A percentile compares a stretch with the other conserved stretches of the same genome.
Conservation (phyloP, 73 alveolate species). For the Paramecium biaurelia region DNA sequence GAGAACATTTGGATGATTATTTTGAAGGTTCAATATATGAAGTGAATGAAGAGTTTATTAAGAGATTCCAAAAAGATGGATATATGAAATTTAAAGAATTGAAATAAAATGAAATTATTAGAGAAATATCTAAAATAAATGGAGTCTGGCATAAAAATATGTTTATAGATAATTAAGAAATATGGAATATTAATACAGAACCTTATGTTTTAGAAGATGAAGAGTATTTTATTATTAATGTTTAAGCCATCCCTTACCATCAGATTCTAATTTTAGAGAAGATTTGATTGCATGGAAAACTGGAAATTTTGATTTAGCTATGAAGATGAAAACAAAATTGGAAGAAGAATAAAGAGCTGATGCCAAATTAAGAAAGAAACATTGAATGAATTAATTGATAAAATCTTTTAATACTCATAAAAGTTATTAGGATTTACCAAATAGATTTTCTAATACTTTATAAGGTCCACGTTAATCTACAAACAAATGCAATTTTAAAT, state of each 20-base stretch:
- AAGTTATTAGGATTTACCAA: conserved; percentile 5
- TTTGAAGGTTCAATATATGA: conserved; percentile 3
- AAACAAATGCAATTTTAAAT: conserved; percentile 18
- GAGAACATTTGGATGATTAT: conserved; percentile 41
- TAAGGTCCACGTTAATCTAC: conserved; percentile 37
- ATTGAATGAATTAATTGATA: neutral
- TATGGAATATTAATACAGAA: conserved; percentile 28
- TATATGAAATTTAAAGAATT: conserved; percentile 3
- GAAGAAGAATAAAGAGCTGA: conserved; percentile 53
- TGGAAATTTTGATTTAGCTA: conserved; percentile 28
- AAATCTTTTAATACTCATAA: neutral
- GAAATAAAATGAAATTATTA: neutral
- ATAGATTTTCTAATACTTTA: conserved; percentile 18
- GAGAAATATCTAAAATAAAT: neutral
- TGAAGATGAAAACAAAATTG: neutral
- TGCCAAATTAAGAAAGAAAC: conserved; percentile 50
- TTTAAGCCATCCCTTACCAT: neutral
- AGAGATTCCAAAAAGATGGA: conserved; percentile 21
- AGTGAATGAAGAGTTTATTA: neutral
- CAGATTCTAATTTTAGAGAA: conserved; percentile 16
- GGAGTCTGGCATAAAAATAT: conserved; percentile 58
- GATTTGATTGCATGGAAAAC: conserved; percentile 27
- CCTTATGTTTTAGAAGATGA: conserved; percentile 54
- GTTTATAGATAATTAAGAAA: neutral
- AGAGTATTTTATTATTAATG: neutral